phyloP scores from a whole-genome alignment of 2,329 filamentous ascomycete genomes.

The Chaetoscypha palmicola region DNA sequence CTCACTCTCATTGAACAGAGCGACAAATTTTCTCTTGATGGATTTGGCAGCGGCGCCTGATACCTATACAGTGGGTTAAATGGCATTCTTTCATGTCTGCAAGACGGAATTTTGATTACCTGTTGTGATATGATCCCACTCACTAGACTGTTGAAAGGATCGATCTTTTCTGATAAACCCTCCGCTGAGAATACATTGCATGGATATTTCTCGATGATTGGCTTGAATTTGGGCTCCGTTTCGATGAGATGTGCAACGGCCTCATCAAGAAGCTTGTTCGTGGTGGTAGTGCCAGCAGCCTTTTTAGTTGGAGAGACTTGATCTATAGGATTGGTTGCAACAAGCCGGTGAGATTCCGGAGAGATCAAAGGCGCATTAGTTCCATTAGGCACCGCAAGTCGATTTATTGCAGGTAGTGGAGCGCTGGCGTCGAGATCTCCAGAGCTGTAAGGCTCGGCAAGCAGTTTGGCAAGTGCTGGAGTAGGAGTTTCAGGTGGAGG shows the following conservation, averaged over 20 bases:
- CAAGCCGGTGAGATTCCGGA: constrained; percentile 58
- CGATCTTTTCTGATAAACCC: constrained; percentile 75
- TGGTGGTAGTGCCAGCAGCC: constrained; percentile 40
- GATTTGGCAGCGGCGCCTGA: constrained; percentile 84
- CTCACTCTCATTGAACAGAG: constrained; percentile 51
- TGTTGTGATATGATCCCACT: constrained; percentile 95
- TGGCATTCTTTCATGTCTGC: not conserved
- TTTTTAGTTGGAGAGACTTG: constrained; percentile 51
- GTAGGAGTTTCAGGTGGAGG: constrained; percentile 38
- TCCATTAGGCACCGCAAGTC: constrained; percentile 54
- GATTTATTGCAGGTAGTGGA: constrained; percentile 31
- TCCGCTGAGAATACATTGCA: constrained; percentile 76
- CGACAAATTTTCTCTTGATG: constrained; percentile 80
- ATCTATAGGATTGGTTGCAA: constrained; percentile 44
- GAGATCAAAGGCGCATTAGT: constrained; percentile 69
- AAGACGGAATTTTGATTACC: constrained; percentile 27
- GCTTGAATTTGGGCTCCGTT: constrained; percentile 64
- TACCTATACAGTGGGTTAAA: constrained; percentile 41
- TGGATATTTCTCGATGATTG: constrained; percentile 64
- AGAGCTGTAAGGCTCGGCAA: constrained; percentile 37
- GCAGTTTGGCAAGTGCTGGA: constrained; percentile 40
- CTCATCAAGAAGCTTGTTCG: constrained; percentile 64
- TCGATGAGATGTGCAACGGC: constrained; percentile 68
- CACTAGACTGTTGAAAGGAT: constrained; percentile 77
- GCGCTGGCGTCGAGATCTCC: constrained; percentile 34